Conservation (phyloP, 768 basidiomycete genomes). For the Suillus bovinus region DNA sequence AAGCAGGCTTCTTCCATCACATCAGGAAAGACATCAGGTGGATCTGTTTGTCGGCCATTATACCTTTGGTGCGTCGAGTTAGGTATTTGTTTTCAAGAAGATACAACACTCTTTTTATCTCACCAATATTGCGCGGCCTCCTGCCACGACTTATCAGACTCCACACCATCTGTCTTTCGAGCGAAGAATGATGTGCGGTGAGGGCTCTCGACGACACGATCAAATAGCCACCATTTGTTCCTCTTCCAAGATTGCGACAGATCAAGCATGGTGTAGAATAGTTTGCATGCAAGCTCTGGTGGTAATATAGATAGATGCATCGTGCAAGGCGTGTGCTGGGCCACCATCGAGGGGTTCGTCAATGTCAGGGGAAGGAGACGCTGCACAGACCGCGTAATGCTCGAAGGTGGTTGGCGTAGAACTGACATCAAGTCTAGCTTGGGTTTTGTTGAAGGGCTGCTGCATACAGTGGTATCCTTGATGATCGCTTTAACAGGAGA, state of each 20-base stretch:
- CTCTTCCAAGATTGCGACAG: conserved; percentile 62
- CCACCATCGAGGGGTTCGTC: conserved; percentile 60
- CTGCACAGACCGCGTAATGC: conserved; percentile 30
- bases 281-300: conserved; percentile 68
- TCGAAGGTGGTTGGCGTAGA: conserved; percentile 49
- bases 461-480: conserved; percentile 19
- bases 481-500: conserved; percentile 1
- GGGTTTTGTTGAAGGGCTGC: conserved; percentile 30
- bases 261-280: conserved; percentile 74
- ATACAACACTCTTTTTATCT: conserved; percentile 13
- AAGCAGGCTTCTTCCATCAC: conserved; percentile 80
- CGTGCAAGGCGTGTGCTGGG: conserved; percentile 74
- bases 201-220: conserved; percentile 79
- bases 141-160: conserved; percentile 55
- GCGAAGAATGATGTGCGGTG: conserved; percentile 82
- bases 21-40: conserved; percentile 57
- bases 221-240: conserved; percentile 86
- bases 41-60: conserved; percentile 65
- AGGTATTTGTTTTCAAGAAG: not conserved
- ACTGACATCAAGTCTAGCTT: conserved; percentile 53
- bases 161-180: conserved; percentile 46
- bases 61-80: conserved; percentile 54
- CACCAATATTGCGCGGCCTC: conserved; percentile 79
- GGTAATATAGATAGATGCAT: conserved; percentile 70
- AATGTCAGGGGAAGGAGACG: conserved; percentile 64